Percentiles rank a stretch among this genome's conserved stretches.
phyloP scores from a whole-genome alignment of 768 basidiomycete genomes.

The Cyathus striatus region DNA sequence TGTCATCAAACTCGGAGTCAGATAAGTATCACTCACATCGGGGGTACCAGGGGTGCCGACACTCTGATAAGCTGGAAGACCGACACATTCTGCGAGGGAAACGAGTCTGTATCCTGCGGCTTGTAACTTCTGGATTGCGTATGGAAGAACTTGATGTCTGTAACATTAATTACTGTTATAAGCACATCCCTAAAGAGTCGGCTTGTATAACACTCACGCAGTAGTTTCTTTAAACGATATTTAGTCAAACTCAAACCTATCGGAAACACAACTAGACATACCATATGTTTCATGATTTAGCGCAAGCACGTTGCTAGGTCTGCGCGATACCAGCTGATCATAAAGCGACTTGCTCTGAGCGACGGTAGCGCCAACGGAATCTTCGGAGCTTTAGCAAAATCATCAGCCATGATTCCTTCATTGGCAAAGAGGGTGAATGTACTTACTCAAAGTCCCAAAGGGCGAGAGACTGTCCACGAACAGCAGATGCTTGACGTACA shows the following conservation, averaged over 20 bases:
- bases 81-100: constrained; percentile 34
- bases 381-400: constrained; percentile 24
- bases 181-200: neutral
- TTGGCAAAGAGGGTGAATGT: too few species aligned
- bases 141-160: constrained; percentile 31
- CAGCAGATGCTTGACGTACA: constrained; percentile 30
- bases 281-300: constrained; percentile 39
- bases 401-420: too few species aligned
- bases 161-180: neutral
- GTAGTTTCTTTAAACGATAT: constrained; percentile 37
- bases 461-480: constrained; percentile 30
- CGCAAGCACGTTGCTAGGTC: constrained; percentile 30
- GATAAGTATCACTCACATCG: constrained; percentile 22
- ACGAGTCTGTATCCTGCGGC: constrained; percentile 36
- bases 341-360: constrained; percentile 26
- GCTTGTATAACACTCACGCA: constrained; percentile 14
- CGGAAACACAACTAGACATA: too few species aligned
- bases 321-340: constrained; percentile 16
- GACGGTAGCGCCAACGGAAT: constrained; percentile 29
- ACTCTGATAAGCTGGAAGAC: constrained; percentile 29
- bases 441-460: constrained; percentile 35
- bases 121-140: constrained; percentile 27
- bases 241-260: too few species aligned
- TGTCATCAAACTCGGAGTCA: neutral
- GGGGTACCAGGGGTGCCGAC: constrained; percentile 17